Base-by-base conservation (phyloP, 148 eudicot genomes). In the Vaccinium myrtillus region DNA sequence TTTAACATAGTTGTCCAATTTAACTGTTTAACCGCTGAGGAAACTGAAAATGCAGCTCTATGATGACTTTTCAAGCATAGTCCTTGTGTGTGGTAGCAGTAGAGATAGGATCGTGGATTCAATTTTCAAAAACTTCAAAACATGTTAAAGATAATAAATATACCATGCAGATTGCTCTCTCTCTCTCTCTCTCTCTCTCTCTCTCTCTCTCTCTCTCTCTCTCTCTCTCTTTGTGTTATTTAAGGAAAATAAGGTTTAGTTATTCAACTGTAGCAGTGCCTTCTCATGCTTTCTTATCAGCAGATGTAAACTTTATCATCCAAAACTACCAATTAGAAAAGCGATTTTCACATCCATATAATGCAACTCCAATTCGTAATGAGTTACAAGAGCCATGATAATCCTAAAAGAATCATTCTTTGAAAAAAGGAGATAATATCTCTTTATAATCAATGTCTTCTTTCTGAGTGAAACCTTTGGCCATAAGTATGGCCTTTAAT, bases 271-370 rank as follows among this genome's bases (percentile, higher is more conserved):
- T 71, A 71, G 75, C 75, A 10, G 77, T 71, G 16, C 18, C 32
- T 71, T 14, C 46, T 75, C 53, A 46, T 75, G 2, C 53, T 75
- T 75, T 75, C 78, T 75, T 46, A 75, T 75, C 53, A 46, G 53
- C n/a, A n/a, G n/a, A n/a, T n/a, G n/a, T n/a, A n/a, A n/a, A n/a
- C n/a, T n/a, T n/a, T n/a, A n/a, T n/a, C n/a, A n/a, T n/a, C n/a
- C n/a, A n/a, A n/a, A n/a, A n/a, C n/a, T n/a, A n/a, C n/a, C n/a
- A n/a, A n/a, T n/a, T n/a, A n/a, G n/a, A n/a, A n/a, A n/a, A n/a
- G n/a, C n/a, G n/a, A n/a, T n/a, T n/a, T n/a, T n/a, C n/a, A n/a
- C n/a, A n/a, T n/a, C n/a, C n/a, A n/a, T n/a, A n/a, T n/a, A n/a
- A n/a, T n/a, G n/a, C n/a, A n/a, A n/a, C n/a, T n/a, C n/a, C n/a